Evolutionary conservation across 2,329 filamentous ascomycete species (phyloP), one percentile per base, ranked within the genome.

Genomic region (Plenodomus tracheiphilus): DNA sequence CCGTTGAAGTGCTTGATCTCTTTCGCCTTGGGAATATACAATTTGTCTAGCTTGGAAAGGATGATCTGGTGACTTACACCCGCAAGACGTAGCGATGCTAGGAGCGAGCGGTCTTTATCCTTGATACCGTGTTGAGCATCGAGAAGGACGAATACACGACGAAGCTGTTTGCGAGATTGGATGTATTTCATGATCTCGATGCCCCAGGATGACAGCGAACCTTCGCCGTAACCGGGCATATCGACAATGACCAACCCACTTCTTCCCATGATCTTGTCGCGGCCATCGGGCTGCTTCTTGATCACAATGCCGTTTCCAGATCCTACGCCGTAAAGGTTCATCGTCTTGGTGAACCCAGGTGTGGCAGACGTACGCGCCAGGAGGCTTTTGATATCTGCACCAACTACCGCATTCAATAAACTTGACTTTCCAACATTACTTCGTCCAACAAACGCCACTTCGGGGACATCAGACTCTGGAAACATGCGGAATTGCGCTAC

Each of bases 371-470:
- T 84, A 18, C 64, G 60, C n/a, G 69, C 68, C 2, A 70, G 47
- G 1, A 54, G 66, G 41, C 63, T 76, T 60, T 47, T 74, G 64
- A 67, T 87, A 78, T 68, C 55, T 5, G 59, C 59, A n/a, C 59
- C 60, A 30, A 67, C 57, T 8, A 89, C 71, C 2, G 83, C 81
- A 64, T 90, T 90, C 20, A 89, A 74, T 4, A 89, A 65, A 2
- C 79, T 82, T 45, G 80, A 84, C 71, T 90, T 89, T 44, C 86
- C 86, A 5, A 87, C 86, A 62, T 90, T 90, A 34, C 81, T 85
- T 39, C 86, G 80, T 16, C 86, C 86, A 3, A 89, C 76, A 63
- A 90, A 87, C 35, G 81, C 82, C 13, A 87, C 79, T 74, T 87
- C 83, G 1, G 84, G 83, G 22, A 80, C 72, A 1, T 76, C 64